phyloP scores from a whole-genome alignment of 768 basidiomycete species.

The Xanthoconium purpureum region DNA sequence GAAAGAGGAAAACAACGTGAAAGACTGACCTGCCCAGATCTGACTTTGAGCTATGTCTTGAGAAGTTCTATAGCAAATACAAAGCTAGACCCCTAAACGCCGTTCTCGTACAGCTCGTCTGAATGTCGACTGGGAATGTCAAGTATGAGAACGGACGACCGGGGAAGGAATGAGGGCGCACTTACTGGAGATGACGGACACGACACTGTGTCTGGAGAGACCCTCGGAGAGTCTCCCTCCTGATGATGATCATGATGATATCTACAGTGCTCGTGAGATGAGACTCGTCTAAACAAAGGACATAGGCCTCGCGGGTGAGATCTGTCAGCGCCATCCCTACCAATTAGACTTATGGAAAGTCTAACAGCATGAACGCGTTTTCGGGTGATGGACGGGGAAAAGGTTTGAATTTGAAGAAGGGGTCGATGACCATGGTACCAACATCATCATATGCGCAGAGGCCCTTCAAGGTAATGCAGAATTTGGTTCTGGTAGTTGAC shows the following conservation, averaged over 20 bases:
- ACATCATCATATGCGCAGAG: conserved; percentile 97
- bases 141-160: background rate
- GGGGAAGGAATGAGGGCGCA: conserved; percentile 37
- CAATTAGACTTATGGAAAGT: conserved; percentile 58
- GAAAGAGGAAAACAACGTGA: background rate
- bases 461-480: too few species aligned
- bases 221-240: conserved; percentile 73
- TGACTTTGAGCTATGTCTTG: conserved; percentile 81
- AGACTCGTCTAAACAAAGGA: conserved; percentile 97
- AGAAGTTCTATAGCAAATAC: conserved; percentile 92
- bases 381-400: conserved; percentile 60
- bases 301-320: conserved; percentile 75
- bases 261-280: conserved; percentile 98
- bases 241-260: conserved; percentile 81
- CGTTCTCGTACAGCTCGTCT: conserved; percentile 96
- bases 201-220: conserved; percentile 84
- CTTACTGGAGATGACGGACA: conserved; percentile 98
- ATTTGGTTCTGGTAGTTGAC: too few species aligned
- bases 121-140: conserved; percentile 84
- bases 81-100: conserved; percentile 94
- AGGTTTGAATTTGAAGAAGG: conserved; percentile 87
- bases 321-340: conserved; percentile 63
- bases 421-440: conserved; percentile 99
- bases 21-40: conserved; percentile 80
- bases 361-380: conserved; percentile 85